Evolutionary conservation across 305 asterid species (phyloP).

Genomic region (Fraxinus albicans): DNA sequence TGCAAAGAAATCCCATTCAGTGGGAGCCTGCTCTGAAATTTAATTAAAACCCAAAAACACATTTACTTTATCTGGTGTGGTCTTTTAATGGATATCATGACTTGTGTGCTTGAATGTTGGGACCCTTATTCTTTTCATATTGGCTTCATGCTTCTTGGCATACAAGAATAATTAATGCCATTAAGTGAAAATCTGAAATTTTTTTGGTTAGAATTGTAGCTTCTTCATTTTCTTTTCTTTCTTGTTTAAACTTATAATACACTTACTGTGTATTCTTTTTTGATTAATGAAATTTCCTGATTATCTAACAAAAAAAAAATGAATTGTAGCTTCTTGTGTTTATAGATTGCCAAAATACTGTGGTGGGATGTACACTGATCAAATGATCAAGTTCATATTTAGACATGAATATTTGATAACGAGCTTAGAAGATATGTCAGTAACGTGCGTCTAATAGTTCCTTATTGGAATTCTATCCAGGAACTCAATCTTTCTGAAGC

Average conservation of each 20-base stretch:
- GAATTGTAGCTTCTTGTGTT: not conserved
- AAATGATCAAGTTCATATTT: not conserved
- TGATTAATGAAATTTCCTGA: too few relatives aligned
- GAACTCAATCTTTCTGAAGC: conserved; percentile 91
- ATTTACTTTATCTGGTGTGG: not conserved
- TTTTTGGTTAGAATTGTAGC: not conserved
- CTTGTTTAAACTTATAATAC: too few relatives aligned
- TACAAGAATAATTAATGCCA: not conserved
- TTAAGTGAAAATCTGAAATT: not conserved
- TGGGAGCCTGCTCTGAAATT: not conserved
- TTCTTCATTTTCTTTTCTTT: too few relatives aligned
- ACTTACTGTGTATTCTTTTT: too few relatives aligned
- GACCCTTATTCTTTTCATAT: not conserved
- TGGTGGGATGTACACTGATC: not conserved
- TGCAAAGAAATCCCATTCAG: not conserved
- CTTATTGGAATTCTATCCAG: conserved; percentile 41
- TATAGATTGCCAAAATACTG: not conserved
- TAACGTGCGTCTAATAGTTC: not conserved
- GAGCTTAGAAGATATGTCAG: not conserved
- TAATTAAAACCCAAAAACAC: not conserved
- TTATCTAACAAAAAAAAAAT: too few relatives aligned
- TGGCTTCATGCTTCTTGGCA: not conserved
- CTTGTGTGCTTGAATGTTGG: not conserved
- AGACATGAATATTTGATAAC: not conserved
- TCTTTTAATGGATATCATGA: not conserved